Evolutionary conservation across 768 basidiomycete genomes (phyloP).

Genomic region (Mycena alexandri): DNA sequence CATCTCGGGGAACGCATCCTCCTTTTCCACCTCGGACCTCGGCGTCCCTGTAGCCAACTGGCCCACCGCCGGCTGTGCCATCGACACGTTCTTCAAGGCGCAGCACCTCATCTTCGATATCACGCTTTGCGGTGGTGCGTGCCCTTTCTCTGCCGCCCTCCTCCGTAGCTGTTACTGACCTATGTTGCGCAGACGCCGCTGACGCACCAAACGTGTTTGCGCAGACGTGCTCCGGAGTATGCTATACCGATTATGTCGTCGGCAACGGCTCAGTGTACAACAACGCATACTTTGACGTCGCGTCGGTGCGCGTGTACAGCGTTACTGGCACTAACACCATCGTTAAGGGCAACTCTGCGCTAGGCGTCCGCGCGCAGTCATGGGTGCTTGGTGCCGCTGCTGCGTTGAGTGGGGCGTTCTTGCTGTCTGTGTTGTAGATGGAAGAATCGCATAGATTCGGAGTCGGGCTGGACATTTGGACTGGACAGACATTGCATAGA

Average conservation of each 20-base stretch:
- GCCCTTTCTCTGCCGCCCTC: slow-evolving; percentile 16
- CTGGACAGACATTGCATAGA: slow-evolving; percentile 2
- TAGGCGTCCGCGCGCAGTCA: neutral
- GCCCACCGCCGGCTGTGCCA: slow-evolving; percentile 67
- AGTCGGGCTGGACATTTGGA: neutral
- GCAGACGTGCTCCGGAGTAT: slow-evolving; percentile 72
- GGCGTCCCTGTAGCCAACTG: slow-evolving; percentile 81
- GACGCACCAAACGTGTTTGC: slow-evolving; percentile 65
- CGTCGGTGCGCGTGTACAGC: slow-evolving; percentile 66
- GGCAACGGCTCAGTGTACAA: slow-evolving; percentile 72
- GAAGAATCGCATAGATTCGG: too few relatives aligned
- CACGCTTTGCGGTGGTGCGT: slow-evolving; percentile 72
- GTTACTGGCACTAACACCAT: slow-evolving; percentile 46
- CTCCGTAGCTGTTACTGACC: too few relatives aligned
- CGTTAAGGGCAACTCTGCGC: slow-evolving; percentile 25
- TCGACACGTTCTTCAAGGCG: slow-evolving; percentile 66
- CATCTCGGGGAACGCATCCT: slow-evolving; percentile 62
- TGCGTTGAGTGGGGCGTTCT: slow-evolving; percentile 13
- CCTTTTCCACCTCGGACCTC: slow-evolving; percentile 66
- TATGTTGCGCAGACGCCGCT: slow-evolving; percentile 56
- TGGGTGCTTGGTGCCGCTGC: slow-evolving; percentile 17
- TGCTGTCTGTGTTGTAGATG: slow-evolving; percentile 7
- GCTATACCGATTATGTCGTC: slow-evolving; percentile 80
- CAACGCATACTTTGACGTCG: slow-evolving; percentile 80
- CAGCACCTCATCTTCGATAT: slow-evolving; percentile 83